phyloP scores from a whole-genome alignment of 169 alveolate species.

The Toxoplasma gondii region DNA sequence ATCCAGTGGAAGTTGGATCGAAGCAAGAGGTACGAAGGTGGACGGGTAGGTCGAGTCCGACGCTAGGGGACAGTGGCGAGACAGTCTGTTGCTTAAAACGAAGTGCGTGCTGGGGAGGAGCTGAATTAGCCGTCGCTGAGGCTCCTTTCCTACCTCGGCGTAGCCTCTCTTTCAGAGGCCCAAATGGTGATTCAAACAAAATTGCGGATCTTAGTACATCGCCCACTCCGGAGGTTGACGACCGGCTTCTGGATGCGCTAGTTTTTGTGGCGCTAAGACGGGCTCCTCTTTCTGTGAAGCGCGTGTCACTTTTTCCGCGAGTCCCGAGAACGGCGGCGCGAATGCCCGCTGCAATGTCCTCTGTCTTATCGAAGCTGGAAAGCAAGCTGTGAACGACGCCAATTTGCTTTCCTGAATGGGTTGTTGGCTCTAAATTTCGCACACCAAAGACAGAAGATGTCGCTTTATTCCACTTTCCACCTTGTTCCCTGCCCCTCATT shows the following conservation, averaged over 20 bases:
- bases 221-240: not conserved
- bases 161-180: not conserved
- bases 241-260: not conserved
- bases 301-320: not conserved
- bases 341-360: not conserved
- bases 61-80: not conserved
- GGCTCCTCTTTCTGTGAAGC: not conserved
- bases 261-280: not conserved
- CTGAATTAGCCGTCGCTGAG: not conserved
- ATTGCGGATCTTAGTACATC: not conserved
- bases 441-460: no score
- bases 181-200: not conserved
- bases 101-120: not conserved
- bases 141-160: not conserved
- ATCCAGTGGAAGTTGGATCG: not conserved
- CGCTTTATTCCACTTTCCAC: no score
- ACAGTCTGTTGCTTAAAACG: not conserved
- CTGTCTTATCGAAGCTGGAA: not conserved
- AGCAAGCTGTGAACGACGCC: not conserved
- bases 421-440: no score
- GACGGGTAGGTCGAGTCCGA: not conserved
- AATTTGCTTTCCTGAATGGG: not conserved
- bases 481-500: no score
- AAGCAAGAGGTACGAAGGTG: not conserved
- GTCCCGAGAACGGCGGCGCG: not conserved